A percentile compares a stretch with the other conserved stretches of the same genome.
Conservation (phyloP, 768 basidiomycete genomes). For the Auricularia auricula-judae region DNA sequence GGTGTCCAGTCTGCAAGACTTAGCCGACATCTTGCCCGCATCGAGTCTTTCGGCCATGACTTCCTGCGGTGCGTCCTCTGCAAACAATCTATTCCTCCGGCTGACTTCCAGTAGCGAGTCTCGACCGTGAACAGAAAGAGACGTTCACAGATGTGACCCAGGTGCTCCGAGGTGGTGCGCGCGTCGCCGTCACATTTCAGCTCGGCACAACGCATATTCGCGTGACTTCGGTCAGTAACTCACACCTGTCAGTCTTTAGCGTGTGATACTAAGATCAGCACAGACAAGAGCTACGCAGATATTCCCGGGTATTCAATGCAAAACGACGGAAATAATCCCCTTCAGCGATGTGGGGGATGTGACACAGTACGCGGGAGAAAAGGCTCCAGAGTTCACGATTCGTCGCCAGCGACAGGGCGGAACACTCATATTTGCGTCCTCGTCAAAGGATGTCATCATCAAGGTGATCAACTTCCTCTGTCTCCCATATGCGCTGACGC, state of each 20-base stretch:
- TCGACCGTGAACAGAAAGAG: conserved; percentile 50
- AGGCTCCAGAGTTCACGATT: conserved; percentile 67
- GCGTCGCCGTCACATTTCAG: conserved; percentile 59
- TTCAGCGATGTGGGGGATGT: conserved; percentile 78
- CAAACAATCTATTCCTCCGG: background rate
- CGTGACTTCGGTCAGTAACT: conserved; percentile 53
- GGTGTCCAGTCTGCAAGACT: conserved; percentile 52
- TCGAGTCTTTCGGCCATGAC: background rate
- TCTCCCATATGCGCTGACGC: background rate
- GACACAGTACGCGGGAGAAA: conserved; percentile 66
- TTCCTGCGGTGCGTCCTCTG: background rate
- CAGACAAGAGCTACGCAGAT: conserved; percentile 52
- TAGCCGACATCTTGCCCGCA: conserved; percentile 26
- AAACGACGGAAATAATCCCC: conserved; percentile 72
- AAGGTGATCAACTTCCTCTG: conserved; percentile 30
- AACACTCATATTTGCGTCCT: conserved; percentile 68
- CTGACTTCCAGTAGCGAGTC: conserved; percentile 28
- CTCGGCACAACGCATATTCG: conserved; percentile 63
- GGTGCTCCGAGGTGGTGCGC: conserved; percentile 52
- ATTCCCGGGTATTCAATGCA: conserved; percentile 56
- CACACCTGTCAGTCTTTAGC: background rate
- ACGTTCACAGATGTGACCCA: conserved; percentile 54
- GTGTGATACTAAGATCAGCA: conserved; percentile 27
- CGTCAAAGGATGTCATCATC: conserved; percentile 56
- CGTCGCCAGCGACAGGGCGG: conserved; percentile 58